These are phyloP conservation scores for Nepenthes mirabilis DNA, from an alignment of 148 eudicot species.

Conservation along the genomic window DNA sequence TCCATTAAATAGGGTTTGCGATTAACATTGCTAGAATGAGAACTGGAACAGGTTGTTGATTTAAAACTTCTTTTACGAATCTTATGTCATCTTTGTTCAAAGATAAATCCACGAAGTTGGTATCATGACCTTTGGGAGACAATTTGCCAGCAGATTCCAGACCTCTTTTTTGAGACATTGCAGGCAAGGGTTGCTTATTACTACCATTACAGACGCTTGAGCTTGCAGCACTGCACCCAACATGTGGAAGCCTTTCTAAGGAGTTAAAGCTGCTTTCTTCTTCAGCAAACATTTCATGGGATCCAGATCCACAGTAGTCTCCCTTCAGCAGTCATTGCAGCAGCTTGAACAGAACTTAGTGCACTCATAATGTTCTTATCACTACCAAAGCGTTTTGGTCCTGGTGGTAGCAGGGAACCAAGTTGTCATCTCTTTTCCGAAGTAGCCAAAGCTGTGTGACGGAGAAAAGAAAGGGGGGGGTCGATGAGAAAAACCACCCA, in stretches of 20 bases:
- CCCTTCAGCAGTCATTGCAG: slow-evolving; percentile 99
- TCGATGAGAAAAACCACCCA: slow-evolving; percentile 62
- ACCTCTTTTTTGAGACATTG: slow-evolving; percentile 33
- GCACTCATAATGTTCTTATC: slow-evolving; percentile 65
- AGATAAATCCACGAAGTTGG: slow-evolving; percentile 15
- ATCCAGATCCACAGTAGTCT: slow-evolving; percentile 74
- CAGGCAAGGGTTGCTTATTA: slow-evolving; percentile 8
- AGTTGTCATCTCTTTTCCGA: slow-evolving; percentile 61
- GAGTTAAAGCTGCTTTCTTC: slow-evolving; percentile 22
- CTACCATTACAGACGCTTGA: slow-evolving; percentile 11
- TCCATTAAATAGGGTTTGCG: no score
- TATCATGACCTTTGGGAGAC: slow-evolving; percentile 4
- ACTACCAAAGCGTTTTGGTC: slow-evolving; percentile 82
- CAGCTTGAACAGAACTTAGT: slow-evolving; percentile 83
- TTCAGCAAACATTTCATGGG: slow-evolving; percentile 21
- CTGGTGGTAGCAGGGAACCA: slow-evolving; percentile 57
- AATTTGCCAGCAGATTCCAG: slow-evolving; percentile 8
- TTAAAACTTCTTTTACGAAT: slow-evolving; percentile 12
- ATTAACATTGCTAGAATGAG: no score
- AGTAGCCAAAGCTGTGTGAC: slow-evolving; percentile 44
- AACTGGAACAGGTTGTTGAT: slow-evolving; percentile 5
- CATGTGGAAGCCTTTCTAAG: slow-evolving; percentile 9
- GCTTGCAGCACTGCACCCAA: slow-evolving; percentile 14
- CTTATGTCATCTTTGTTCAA: neutral
- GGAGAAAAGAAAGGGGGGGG: slow-evolving; percentile 63